Evolutionary conservation across 176 grass and related monocot genomes (phyloP), one percentile per base, ranked within the genome.

Genomic region (Oryza australiensis): DNA sequence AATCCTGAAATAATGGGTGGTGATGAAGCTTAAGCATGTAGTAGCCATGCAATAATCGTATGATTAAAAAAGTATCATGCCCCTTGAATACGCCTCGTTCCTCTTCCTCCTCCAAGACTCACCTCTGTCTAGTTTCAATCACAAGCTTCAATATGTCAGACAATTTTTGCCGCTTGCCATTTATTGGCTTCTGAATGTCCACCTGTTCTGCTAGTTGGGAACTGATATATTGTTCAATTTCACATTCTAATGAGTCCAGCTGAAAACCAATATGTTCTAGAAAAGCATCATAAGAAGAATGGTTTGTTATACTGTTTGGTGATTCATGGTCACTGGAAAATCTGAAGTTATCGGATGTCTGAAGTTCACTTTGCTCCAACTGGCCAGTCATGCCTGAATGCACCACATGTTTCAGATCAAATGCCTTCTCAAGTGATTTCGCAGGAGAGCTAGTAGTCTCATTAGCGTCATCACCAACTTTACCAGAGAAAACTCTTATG

Each of bases 81-180:
- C 14, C 1, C 73, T 72, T 64, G n/a, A 63, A 62, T 15, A 35
- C 42, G 51, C 40, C 20, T 1, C 4, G 14, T 37, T 80, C 28
- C 26, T 22, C 63, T 45, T 76, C 27, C 26, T 22, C 51, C 42
- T 45, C 34, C 62, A 55, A 83, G 37, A 72, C 82, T 87, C 71
- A 98, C 96, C 87, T 98, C 75, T 91, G 90, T 91, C 96, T 95
- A 73, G 85, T 87, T 74, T 88, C 59, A 70, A 86, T 83, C 87
- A 98, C 23, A 88, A 95, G 79, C 49, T 88, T 95, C 49, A 91
- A 74, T 35, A 98, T 34, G 71, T 90, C 91, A 45, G 85, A 85
- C 59, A 98, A 73, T 65, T 70, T 82, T 48, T 87, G 81, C 75
- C 80, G 59, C 29, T 91, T 65, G 43, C 22, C 63, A 80, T 84